A percentile compares a stretch with the other conserved stretches of the same genome.
These are phyloP conservation scores for Russula emetica DNA, from an alignment of 768 basidiomycete species.

Conservation along the genomic window DNA sequence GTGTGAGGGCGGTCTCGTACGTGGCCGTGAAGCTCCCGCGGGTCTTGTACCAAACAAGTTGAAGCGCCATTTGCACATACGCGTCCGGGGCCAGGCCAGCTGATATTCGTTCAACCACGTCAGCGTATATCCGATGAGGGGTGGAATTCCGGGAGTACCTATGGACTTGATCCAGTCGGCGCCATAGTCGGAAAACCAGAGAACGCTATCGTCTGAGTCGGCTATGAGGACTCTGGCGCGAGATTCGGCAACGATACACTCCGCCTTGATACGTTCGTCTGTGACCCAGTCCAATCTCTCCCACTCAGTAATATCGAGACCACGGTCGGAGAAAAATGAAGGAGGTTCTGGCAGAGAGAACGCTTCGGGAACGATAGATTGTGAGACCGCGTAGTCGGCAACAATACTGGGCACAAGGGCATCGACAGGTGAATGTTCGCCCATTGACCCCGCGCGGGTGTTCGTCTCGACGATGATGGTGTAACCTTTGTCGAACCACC, in stretches of 20 bases:
- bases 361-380: conserved; percentile 52
- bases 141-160: conserved; percentile 44
- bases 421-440: conserved; percentile 89
- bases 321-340: conserved; percentile 21
- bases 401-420: conserved; percentile 86
- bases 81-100: conserved; percentile 68
- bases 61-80: conserved; percentile 86
- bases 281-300: conserved; percentile 69
- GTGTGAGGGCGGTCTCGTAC: conserved; percentile 89
- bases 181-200: conserved; percentile 82
- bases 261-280: conserved; percentile 53
- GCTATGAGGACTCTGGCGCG: conserved; percentile 57
- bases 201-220: conserved; percentile 78
- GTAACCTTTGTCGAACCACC: conserved; percentile 89
- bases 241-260: conserved; percentile 54
- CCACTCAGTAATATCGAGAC: conserved; percentile 40
- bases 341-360: conserved; percentile 34
- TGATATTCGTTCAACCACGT: conserved; percentile 29
- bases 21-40: conserved; percentile 78
- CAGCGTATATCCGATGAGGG: background rate
- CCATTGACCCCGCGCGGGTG: conserved; percentile 78
- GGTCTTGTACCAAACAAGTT: conserved; percentile 84
- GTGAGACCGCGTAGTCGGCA: conserved; percentile 73
- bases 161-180: conserved; percentile 78
- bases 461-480: conserved; percentile 81